phyloP scores from a whole-genome alignment of 2,329 filamentous ascomycete genomes.

The Alternaria metachromatica region DNA sequence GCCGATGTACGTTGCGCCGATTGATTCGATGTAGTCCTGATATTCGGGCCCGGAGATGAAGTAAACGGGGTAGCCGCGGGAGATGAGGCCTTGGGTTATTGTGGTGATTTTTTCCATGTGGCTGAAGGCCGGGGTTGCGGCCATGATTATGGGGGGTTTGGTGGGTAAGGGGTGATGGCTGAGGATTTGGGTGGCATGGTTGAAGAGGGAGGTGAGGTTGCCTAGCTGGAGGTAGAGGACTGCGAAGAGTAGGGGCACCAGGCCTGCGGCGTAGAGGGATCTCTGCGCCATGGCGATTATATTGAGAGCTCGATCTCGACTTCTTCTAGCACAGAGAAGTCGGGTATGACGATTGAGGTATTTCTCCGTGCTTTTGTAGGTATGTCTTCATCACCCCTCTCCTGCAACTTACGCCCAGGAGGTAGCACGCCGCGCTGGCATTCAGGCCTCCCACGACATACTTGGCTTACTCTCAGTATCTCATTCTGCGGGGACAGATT shows the following conservation, averaged over 20 bases:
- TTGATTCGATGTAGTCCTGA: slow-evolving; percentile 37
- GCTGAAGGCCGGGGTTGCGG: slow-evolving; percentile 21
- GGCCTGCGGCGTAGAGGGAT: neutral
- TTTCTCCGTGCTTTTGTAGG: neutral
- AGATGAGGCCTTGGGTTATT: slow-evolving; percentile 48
- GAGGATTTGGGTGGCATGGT: neutral
- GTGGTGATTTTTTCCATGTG: slow-evolving; percentile 31
- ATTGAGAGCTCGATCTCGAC: neutral
- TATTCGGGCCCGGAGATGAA: slow-evolving; percentile 51
- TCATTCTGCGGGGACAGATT: neutral
- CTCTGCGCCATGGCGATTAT: neutral
- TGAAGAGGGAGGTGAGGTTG: neutral
- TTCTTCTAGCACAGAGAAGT: neutral
- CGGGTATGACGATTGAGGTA: neutral
- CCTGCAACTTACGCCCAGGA: neutral
- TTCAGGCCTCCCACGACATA: neutral
- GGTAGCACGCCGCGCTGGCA: neutral
- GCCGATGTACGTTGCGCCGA: slow-evolving; percentile 8
- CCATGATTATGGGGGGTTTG: slow-evolving; percentile 27
- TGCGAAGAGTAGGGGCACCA: neutral
- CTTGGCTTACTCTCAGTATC: neutral
- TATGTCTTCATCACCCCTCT: neutral
- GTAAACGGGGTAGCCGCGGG: slow-evolving; percentile 51
- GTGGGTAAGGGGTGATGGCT: neutral
- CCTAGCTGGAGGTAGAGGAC: neutral